Evolutionary conservation across 176 grass and related monocot genomes (phyloP).

Genomic region (Metroxylon sagu): DNA sequence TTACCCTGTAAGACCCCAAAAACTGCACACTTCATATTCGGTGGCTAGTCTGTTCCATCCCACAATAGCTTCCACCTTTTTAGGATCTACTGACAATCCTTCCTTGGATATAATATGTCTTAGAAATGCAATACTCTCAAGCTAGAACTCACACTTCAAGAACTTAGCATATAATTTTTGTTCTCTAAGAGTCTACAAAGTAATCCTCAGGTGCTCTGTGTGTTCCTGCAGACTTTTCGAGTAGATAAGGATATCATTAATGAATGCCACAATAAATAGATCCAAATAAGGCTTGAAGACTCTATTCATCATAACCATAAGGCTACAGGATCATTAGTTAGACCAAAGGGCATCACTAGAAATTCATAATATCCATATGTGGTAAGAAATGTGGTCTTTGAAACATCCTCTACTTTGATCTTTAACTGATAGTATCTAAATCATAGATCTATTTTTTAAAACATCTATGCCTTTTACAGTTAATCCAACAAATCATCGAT

Average conservation of each 20-base stretch:
- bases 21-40: neutral
- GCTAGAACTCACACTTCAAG: neutral
- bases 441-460: too few relatives aligned
- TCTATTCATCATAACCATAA: constrained; percentile 6
- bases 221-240: neutral
- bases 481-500: constrained; percentile 8
- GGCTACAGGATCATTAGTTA: neutral
- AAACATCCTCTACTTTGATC: too few relatives aligned
- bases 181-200: neutral
- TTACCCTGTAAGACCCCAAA: neutral
- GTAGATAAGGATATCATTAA: neutral
- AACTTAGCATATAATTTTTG: neutral
- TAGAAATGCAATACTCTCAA: neutral
- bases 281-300: neutral
- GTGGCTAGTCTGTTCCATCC: neutral
- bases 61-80: neutral
- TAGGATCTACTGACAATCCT: too few relatives aligned
- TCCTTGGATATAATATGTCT: constrained; percentile 5
- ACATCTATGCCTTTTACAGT: neutral
- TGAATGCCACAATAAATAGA: too few relatives aligned
- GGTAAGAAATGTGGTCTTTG: too few relatives aligned
- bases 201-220: neutral
- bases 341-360: too few relatives aligned
- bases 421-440: too few relatives aligned
- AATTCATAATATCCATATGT: too few relatives aligned